Conservation (phyloP, 2,329 filamentous ascomycete species). For the Fusarium sp. region DNA sequence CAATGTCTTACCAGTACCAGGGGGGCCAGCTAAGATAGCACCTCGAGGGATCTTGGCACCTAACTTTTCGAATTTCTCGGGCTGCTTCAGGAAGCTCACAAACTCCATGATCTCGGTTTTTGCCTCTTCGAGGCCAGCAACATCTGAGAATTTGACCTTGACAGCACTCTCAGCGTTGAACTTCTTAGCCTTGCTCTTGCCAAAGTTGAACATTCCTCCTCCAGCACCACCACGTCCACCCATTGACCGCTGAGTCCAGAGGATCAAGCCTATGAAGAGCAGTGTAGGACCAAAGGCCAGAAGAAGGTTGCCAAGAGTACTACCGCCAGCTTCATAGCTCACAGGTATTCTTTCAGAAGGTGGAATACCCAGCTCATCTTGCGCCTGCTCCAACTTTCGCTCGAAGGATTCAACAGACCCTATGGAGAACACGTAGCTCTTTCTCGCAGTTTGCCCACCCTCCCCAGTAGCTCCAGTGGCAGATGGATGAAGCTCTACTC, state of each 20-base stretch:
- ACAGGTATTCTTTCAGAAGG: slow-evolving; percentile 90
- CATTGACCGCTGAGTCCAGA: slow-evolving; percentile 82
- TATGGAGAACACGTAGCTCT: slow-evolving; percentile 88
- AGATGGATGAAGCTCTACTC: slow-evolving; percentile 82
- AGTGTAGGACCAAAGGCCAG: slow-evolving; percentile 86
- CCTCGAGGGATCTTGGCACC: slow-evolving; percentile 98
- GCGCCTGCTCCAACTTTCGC: slow-evolving; percentile 84
- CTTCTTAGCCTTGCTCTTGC: slow-evolving; percentile 93
- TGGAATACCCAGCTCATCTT: slow-evolving; percentile 87
- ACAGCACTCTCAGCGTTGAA: slow-evolving; percentile 98
- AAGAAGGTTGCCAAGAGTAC: slow-evolving; percentile 77
- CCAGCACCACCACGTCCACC: slow-evolving; percentile 70
- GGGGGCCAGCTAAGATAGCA: slow-evolving; percentile 95
- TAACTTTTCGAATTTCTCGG: slow-evolving; percentile 89
- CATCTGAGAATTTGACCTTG: slow-evolving; percentile 96
- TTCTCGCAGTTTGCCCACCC: slow-evolving; percentile 38
- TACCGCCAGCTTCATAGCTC: slow-evolving; percentile 82
- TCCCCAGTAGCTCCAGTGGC: slow-evolving; percentile 53
- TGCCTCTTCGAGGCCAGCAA: slow-evolving; percentile 97
- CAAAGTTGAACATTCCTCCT: slow-evolving; percentile 92
- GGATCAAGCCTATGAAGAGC: slow-evolving; percentile 82
- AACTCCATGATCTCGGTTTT: slow-evolving; percentile 99
- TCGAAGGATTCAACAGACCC: slow-evolving; percentile 95
- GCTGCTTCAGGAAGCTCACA: slow-evolving; percentile 94
- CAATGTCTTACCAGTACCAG: slow-evolving; percentile 97